Evolutionary conservation across 352 stramenopile species (phyloP).

Genomic region (Phytophthora melonis): DNA sequence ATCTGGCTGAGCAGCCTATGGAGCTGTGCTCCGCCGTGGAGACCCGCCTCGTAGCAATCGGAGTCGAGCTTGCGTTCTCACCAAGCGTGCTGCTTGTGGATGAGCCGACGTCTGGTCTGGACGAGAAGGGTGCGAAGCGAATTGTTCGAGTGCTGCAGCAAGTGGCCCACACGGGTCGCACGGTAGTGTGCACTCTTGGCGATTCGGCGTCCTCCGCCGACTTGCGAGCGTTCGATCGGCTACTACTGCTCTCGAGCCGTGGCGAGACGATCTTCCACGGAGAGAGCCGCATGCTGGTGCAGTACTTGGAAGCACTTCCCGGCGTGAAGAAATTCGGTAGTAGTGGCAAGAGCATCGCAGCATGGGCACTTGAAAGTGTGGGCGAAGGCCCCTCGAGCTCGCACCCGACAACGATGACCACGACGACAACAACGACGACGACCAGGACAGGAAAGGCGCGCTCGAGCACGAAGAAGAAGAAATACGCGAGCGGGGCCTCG

Average conservation of each 20-base stretch:
- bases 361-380: slow-evolving; percentile 38
- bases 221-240: slow-evolving; percentile 28
- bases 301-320: slow-evolving; percentile 32
- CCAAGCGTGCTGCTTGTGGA: slow-evolving; percentile 37
- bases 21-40: slow-evolving; percentile 23
- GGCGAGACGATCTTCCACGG: slow-evolving; percentile 39
- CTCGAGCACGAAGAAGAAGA: slow-evolving; percentile 31
- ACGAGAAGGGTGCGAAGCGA: slow-evolving; percentile 17
- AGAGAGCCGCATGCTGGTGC: slow-evolving; percentile 20
- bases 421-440: slow-evolving; percentile 12
- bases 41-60: slow-evolving; percentile 36
- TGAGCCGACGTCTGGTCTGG: slow-evolving; percentile 32
- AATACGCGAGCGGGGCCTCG: slow-evolving; percentile 11
- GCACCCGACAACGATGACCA: neutral
- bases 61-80: slow-evolving; percentile 33
- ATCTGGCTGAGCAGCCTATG: slow-evolving; percentile 26
- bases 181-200: slow-evolving; percentile 35
- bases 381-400: slow-evolving; percentile 4
- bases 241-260: slow-evolving; percentile 34
- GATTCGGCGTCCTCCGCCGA: slow-evolving; percentile 19
- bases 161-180: slow-evolving; percentile 33
- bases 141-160: slow-evolving; percentile 32
- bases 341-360: slow-evolving; percentile 24
- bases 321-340: slow-evolving; percentile 32
- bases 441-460: slow-evolving; percentile 10